phyloP scores from a whole-genome alignment of 352 stramenopile species.

The Phytopythium ostracodes region DNA sequence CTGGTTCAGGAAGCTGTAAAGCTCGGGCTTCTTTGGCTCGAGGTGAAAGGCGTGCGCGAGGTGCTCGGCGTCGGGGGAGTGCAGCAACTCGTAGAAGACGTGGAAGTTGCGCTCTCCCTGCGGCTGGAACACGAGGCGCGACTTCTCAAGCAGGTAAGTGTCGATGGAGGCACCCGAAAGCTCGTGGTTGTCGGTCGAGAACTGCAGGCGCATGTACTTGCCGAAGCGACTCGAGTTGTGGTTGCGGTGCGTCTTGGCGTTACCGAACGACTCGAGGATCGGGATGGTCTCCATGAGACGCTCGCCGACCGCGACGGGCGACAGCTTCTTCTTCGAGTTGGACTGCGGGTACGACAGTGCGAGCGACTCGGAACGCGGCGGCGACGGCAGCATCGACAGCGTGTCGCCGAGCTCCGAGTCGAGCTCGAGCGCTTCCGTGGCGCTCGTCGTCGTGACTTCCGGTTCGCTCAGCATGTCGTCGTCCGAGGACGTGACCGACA shows the following conservation, averaged over 20 bases:
- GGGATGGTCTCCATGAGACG: slow-evolving; percentile 88
- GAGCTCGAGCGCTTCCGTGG: background rate
- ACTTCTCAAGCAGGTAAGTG: slow-evolving; percentile 83
- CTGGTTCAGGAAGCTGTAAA: slow-evolving; percentile 72
- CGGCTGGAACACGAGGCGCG: slow-evolving; percentile 70
- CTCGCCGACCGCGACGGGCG: slow-evolving; percentile 62
- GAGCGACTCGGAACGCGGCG: slow-evolving; percentile 41
- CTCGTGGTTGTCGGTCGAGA: slow-evolving; percentile 66
- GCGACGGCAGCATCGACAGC: slow-evolving; percentile 21
- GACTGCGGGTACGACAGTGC: slow-evolving; percentile 76
- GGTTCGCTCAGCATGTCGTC: slow-evolving; percentile 59
- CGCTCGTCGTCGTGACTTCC: slow-evolving; percentile 36
- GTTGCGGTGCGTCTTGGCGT: slow-evolving; percentile 87
- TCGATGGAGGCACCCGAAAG: slow-evolving; percentile 75
- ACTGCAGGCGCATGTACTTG: slow-evolving; percentile 90
- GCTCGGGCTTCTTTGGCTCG: slow-evolving; percentile 48
- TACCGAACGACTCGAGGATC: slow-evolving; percentile 89
- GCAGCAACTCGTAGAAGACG: slow-evolving; percentile 82
- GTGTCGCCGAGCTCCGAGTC: slow-evolving; percentile 5
- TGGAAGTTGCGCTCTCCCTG: slow-evolving; percentile 84
- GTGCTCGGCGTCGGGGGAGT: slow-evolving; percentile 50
- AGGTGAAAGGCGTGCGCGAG: slow-evolving; percentile 49
- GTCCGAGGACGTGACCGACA: slow-evolving; percentile 44
- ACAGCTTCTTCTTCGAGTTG: slow-evolving; percentile 47
- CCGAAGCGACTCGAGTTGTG: slow-evolving; percentile 91